A percentile compares a stretch with the other conserved stretches of the same genome.
These are phyloP conservation scores for Pestalotiopsis sp. DNA, from an alignment of 2,329 filamentous ascomycete species.

Conservation along the genomic window DNA sequence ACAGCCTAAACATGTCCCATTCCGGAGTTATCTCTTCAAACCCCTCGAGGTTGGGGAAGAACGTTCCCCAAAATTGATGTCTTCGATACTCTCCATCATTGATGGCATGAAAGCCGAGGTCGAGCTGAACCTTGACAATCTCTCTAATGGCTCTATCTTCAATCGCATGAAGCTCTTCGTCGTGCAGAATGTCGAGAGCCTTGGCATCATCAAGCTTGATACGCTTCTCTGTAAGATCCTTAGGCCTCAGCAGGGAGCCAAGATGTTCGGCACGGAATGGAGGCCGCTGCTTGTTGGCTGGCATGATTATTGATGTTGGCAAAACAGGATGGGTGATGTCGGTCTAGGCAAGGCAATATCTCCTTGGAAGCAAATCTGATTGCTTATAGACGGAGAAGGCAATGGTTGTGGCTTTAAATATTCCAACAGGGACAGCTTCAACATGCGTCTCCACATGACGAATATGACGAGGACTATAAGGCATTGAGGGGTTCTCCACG, in stretches of 20 bases:
- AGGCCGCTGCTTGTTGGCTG: constrained; percentile 36
- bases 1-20: constrained; percentile 54
- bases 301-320: constrained; percentile 22
- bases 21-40: constrained; percentile 51
- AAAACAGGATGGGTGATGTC: background rate
- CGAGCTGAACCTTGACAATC: constrained; percentile 69
- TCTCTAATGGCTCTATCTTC: constrained; percentile 66
- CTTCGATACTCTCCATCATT: constrained; percentile 45
- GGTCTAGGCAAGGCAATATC: background rate
- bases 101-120: constrained; percentile 68
- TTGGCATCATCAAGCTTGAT: constrained; percentile 44
- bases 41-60: constrained; percentile 45
- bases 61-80: constrained; percentile 55
- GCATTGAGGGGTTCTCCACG: background rate
- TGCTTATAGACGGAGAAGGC: background rate
- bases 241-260: constrained; percentile 72
- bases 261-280: constrained; percentile 79
- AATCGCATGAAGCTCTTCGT: constrained; percentile 50
- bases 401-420: background rate
- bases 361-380: background rate
- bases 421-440: background rate
- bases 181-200: constrained; percentile 39
- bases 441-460: background rate
- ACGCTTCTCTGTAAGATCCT: constrained; percentile 64
- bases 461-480: background rate